Base-by-base conservation (phyloP, 2,329 filamentous ascomycete genomes). In the Myriosclerotinia curreyana region DNA sequence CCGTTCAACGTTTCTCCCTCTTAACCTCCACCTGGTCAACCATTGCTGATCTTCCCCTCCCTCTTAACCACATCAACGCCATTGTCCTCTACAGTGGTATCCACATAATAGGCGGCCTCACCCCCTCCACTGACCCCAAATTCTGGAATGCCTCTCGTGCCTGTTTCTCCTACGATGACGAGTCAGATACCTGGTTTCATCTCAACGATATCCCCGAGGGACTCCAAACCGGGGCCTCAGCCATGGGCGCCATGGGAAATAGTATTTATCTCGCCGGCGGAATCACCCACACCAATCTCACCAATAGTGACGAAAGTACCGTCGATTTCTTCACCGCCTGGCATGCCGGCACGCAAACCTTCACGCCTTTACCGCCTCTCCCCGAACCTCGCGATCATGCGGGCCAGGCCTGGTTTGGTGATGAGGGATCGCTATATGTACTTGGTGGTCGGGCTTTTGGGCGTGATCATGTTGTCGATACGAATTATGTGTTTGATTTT, bases 191-290 rank as follows among this genome's bases (percentile, higher is more conserved):
- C 11, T 42, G 52, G 55, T n/a, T 56, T 12, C 9, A 40, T 42
- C 28, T 44, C 69, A 71, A 3, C 77, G 17, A 62, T 36, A 14
- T 49, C 72, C 42, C 42, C 20, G 4, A n/a, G 1, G 73, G 71
- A 0, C 65, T 69, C 0, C 68, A 71, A 51, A 66, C 70, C 20
- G 78, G 77, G 0, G 75, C 74, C 59, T 74, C 77, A 0, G 71
- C 73, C 0, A 62, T 78, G 0, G 74, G 73, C 1, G 73, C 77
- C 0, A 62, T 71, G 7, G 71, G 69, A 2, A 64, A 68, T 3
- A 73, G 64, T 0, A 72, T 79, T 5, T 76, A 75, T 58, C 69
- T 80, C 1, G 77, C 76, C 1, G 77, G 78, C 3, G 78, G 78
- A 0, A 70, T 78, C 67, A 70, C 70, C 1, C n/a, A 11, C 2